Evolutionary conservation across 2,329 filamentous ascomycete species (phyloP), one percentile per base, ranked within the genome.

Genomic region (Keithomyces neogunnii): DNA sequence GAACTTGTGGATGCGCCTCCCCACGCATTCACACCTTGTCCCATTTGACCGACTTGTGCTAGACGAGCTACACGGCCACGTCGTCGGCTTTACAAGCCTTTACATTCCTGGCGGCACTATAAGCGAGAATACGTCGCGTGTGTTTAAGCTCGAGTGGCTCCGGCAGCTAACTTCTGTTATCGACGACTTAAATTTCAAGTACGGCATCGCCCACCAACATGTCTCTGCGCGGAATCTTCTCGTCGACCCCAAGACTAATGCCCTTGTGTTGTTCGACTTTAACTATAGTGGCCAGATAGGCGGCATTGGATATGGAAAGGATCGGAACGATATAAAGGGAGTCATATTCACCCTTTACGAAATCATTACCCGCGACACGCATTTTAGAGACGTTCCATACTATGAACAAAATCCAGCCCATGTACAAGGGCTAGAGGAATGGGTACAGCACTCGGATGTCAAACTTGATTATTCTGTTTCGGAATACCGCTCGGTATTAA

Each of bases 171-270:
- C 33, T 62, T 52, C 51, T 33, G 44, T 58, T 57, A 60, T 71
- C 7, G 68, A 72, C 51, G 60, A 64, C 33, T 56, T 72, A 38
- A 71, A 72, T 49, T 55, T 71, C 10, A 51, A 62, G 35, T 53
- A 64, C 38, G 68, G 69, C 33, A 63, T 72, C 47, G 54, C 59
- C 33, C 70, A 73, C 55, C 63, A 69, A 51, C 69, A 71, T 51
- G 59, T 73, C 49, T 60, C 63, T 3, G 52, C 65, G 4, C 61
- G 65, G 31, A 73, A 73, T 51, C 59, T 72, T 6, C 47, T 72
- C 1, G 50, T 72, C 49, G 57, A 71, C 48, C 51, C 55, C 2
- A 42, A 49, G 9, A 68, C 65, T 13, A 59, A 70, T 46, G 52
- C 54, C 4, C 47, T 72, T 13, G 50, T 66, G 51, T 38, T 71